Evolutionary conservation across 2,329 filamentous ascomycete genomes (phyloP), one percentile per base, ranked within the genome.

Genomic region (Neofusicoccum laricinum): DNA sequence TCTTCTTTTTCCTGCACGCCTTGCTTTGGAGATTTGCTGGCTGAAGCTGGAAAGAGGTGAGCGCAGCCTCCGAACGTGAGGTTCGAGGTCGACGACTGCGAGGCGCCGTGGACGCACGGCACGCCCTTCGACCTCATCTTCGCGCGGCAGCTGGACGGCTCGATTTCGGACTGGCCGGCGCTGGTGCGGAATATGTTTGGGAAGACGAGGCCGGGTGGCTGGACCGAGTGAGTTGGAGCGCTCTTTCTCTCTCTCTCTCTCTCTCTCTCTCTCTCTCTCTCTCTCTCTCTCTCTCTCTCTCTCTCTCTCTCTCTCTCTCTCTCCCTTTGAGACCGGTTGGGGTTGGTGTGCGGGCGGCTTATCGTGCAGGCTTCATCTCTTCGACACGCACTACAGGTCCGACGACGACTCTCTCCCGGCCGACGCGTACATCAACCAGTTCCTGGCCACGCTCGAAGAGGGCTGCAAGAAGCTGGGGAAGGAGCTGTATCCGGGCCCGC

Each of bases 1-100:
- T 12, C 5, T 38, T 1, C 25, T 3, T 19, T 8, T 6, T 3
- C 17, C 3, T n/a, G n/a, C n/a, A n/a, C n/a, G n/a, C n/a, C n/a
- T n/a, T n/a, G n/a, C n/a, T n/a, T n/a, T n/a, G n/a, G n/a, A n/a
- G n/a, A n/a, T n/a, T n/a, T n/a, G n/a, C n/a, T n/a, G n/a, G n/a
- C n/a, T n/a, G n/a, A n/a, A n/a, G n/a, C n/a, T n/a, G n/a, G n/a
- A n/a, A n/a, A n/a, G n/a, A n/a, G n/a, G n/a, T n/a, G n/a, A n/a
- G n/a, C n/a, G n/a, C n/a, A 58, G 53, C 87, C 86, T 14, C 80
- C 84, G 11, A 89, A 89, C 70, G 80, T 86, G n/a, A 80, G 79
- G 11, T 88, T 88, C 75, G 78, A 87, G 65, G 81, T 90, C 14
- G 87, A 89, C 69, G 86, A 90, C 70, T 82, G 83, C 61, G 85